phyloP scores from a whole-genome alignment of 2,329 filamentous ascomycete genomes.

The Arthroderma uncinatum region DNA sequence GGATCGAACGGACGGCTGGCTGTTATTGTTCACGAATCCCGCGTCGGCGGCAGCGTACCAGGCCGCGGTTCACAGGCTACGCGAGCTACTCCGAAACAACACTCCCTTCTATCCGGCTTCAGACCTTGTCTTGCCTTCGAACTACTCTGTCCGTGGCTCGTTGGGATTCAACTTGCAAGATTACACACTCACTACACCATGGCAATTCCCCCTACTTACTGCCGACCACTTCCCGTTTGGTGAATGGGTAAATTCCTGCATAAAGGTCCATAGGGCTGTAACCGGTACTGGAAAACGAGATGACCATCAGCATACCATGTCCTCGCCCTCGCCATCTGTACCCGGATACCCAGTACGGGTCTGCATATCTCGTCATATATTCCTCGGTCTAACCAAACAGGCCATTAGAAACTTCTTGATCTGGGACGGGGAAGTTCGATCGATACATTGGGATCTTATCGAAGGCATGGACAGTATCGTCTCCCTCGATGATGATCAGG shows the following conservation, averaged over 20 bases:
- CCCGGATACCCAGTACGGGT: conserved; percentile 14
- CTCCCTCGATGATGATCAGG: conserved; percentile 4
- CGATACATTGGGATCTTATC: conserved; percentile 13
- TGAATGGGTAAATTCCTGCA: conserved; percentile 10
- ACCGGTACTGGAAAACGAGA: background rate
- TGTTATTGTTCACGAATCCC: conserved; percentile 17
- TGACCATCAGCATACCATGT: background rate
- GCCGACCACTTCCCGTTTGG: conserved; percentile 15
- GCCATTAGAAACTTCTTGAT: conserved; percentile 12
- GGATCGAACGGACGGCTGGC: conserved; percentile 14
- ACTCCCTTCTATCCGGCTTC: conserved; percentile 9
- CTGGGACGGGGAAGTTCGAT: conserved; percentile 14
- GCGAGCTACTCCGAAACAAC: conserved; percentile 12
- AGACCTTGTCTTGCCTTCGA: conserved; percentile 12
- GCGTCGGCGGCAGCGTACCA: conserved; percentile 17
- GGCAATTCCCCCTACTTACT: conserved; percentile 12
- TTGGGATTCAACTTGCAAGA: conserved; percentile 12
- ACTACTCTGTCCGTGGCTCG: conserved; percentile 6
- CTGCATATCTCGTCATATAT: conserved; percentile 11
- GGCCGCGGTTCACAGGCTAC: conserved; percentile 11
- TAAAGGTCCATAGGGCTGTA: conserved; percentile 13
- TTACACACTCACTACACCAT: conserved; percentile 16
- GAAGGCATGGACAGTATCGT: conserved; percentile 12
- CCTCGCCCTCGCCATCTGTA: background rate
- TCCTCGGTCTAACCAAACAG: conserved; percentile 5